These are phyloP conservation scores for Raphanus raphanistrum DNA, from an alignment of 345 rosid species.

Conservation along the genomic window DNA sequence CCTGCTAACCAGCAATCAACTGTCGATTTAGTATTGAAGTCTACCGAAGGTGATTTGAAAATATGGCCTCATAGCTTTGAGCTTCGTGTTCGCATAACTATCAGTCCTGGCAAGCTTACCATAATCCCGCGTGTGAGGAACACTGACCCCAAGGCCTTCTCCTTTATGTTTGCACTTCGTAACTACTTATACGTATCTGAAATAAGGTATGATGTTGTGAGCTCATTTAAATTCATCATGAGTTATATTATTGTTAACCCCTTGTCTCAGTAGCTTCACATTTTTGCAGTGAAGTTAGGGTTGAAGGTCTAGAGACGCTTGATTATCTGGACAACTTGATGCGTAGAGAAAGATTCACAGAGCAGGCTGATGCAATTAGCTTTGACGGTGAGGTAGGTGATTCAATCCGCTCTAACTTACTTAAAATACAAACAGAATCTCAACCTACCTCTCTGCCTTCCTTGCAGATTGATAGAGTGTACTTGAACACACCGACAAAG, in stretches of 20 bases:
- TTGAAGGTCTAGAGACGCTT: conserved; percentile 97
- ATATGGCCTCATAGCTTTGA: conserved; percentile 88
- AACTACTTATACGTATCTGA: conserved; percentile 88
- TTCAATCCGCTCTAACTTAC: conserved; percentile 25
- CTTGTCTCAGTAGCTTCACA: neutral
- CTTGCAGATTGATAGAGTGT: conserved; percentile 73
- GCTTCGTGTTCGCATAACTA: conserved; percentile 76
- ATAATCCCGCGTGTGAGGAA: conserved; percentile 93
- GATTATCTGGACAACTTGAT: conserved; percentile 82
- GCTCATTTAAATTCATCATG: neutral
- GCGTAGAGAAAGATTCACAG: conserved; percentile 70
- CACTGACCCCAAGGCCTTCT: conserved; percentile 69
- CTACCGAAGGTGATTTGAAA: conserved; percentile 75
- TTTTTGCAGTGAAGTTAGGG: conserved; percentile 84
- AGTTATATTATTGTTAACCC: neutral
- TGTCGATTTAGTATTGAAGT: conserved; percentile 75
- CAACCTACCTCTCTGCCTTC: neutral
- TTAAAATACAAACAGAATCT: neutral
- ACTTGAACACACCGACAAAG: conserved; percentile 86
- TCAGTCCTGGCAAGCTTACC: conserved; percentile 73
- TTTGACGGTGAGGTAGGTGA: conserved; percentile 81
- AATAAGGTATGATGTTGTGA: conserved; percentile 57
- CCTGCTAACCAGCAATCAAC: conserved; percentile 63
- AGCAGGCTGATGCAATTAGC: conserved; percentile 96
- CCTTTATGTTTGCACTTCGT: conserved; percentile 64